Base-by-base conservation (phyloP, 1,139 yeast genomes). In the Diutina pseudorugosa region DNA sequence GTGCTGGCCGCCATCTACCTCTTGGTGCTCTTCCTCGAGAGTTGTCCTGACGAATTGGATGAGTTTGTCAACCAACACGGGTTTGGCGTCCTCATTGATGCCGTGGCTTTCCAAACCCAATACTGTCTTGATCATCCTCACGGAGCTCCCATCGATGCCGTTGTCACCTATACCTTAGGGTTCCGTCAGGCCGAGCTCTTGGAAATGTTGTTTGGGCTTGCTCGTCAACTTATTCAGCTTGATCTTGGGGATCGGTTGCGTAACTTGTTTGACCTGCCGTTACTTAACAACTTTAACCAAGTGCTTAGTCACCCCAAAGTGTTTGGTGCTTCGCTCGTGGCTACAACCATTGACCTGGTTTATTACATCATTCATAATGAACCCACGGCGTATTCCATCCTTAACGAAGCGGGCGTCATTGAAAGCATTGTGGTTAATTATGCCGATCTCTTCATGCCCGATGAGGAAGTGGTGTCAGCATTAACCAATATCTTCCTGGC, bases 231-330 rank as follows among this genome's bases (percentile, higher is more conserved):
- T 51, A 75, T 91, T 48, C 82, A 80, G 55, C 76, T 83, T 41
- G 89, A 88, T 54, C 78, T 86, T 18, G 95, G 95, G 36, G 97
- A 90, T 63, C 75, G 95, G 54, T 77, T 89, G 58, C 79, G 96
- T 62, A 89, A 88, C 57, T 68, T 91, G 53, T 86, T 89, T 61
- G 98, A 91, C 62, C 87, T 97, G 0, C 83, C 93, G 0, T 71
- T 91, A 49, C 68, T 91, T 43, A 66, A 68, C 42, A 76, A 86
- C 40, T 71, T 90, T 57, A 83, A 80, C 56, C 73, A 70, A 53
- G 77, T 91, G 3, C 61, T 91, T 16, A 60, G 65, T n/a, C 71
- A 86, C 60, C 80, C 85, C 1, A 59, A 65, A 1, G 65, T 78
- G 0, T 88, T 90, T 69, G 96, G 96, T 0, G 80, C 83, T 36